Evolutionary conservation across 768 basidiomycete genomes (phyloP).

Genomic region (Naganishia friedmannii): DNA sequence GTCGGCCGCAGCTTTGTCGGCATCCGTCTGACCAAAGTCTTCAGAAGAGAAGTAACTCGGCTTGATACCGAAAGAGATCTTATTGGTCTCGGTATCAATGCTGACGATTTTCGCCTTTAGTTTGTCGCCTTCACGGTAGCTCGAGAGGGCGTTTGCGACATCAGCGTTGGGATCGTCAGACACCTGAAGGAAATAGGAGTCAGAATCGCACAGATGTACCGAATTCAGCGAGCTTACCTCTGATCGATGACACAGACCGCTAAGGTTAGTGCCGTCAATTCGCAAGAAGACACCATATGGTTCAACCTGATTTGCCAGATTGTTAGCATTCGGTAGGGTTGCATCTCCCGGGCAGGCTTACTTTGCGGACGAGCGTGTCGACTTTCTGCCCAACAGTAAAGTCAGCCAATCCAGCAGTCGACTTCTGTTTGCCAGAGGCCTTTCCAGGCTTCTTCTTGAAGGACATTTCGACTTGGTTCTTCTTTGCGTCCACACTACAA

Average conservation of each 20-base stretch:
- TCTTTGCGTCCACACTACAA: conserved; percentile 65
- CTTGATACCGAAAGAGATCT: conserved; percentile 77
- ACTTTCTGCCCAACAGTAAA: conserved; percentile 77
- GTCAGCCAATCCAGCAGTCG: conserved; percentile 54
- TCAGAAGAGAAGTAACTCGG: conserved; percentile 77
- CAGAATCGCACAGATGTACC: not conserved
- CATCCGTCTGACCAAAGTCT: conserved; percentile 54
- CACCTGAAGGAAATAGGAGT: conserved; percentile 49
- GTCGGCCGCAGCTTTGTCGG: conserved; percentile 39
- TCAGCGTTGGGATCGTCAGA: conserved; percentile 84
- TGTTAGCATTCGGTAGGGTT: not conserved
- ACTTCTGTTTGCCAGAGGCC: conserved; percentile 40
- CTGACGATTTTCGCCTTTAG: conserved; percentile 74
- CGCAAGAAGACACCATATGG: conserved; percentile 89
- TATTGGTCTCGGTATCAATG: conserved; percentile 72
- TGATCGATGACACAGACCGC: conserved; percentile 90
- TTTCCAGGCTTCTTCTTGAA: conserved; percentile 58
- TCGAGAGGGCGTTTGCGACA: conserved; percentile 69
- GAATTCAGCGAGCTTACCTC: conserved; percentile 58
- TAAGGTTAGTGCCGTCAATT: conserved; percentile 77
- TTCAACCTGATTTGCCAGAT: conserved; percentile 57
- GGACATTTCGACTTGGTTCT: conserved; percentile 84
- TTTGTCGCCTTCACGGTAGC: conserved; percentile 80
- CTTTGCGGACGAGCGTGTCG: conserved; percentile 68
- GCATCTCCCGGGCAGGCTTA: not conserved